phyloP scores from a whole-genome alignment of 495 filamentous ascomycete genomes.

The Astrothelium subdiscretum region DNA sequence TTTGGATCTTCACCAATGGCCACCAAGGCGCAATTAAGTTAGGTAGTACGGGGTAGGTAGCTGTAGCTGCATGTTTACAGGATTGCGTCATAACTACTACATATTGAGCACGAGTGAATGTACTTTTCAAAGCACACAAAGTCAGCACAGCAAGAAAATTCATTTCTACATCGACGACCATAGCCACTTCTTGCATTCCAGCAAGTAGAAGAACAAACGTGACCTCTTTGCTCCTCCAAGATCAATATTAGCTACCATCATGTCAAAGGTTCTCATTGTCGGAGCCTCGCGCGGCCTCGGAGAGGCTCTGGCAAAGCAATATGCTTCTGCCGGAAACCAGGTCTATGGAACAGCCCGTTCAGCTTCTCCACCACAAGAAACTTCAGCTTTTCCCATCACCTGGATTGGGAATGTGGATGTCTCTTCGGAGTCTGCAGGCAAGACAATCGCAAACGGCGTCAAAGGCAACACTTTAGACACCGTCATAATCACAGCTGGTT shows the following conservation, averaged over 20 bases:
- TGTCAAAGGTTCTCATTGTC: slow-evolving; percentile 47
- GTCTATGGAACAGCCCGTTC: slow-evolving; percentile 50
- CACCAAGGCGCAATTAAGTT: too few relatives aligned
- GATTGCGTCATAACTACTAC: not conserved
- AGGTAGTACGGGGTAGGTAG: not conserved
- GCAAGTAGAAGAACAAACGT: not conserved
- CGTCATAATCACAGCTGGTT: slow-evolving; percentile 55
- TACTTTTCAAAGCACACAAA: too few relatives aligned
- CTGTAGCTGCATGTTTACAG: not conserved
- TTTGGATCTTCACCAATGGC: too few relatives aligned
- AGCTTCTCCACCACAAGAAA: slow-evolving; percentile 3
- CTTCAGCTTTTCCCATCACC: slow-evolving; percentile 24
- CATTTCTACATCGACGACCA: too few relatives aligned
- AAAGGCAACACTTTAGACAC: slow-evolving; percentile 35
- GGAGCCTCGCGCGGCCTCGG: slow-evolving; percentile 59
- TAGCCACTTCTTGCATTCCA: too few relatives aligned
- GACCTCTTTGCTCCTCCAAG: not conserved
- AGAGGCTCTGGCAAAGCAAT: slow-evolving; percentile 46
- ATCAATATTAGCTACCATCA: slow-evolving; percentile 6
- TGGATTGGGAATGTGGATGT: slow-evolving; percentile 37
- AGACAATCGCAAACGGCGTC: slow-evolving; percentile 23
- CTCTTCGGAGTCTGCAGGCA: slow-evolving; percentile 17
- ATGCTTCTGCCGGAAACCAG: slow-evolving; percentile 36
- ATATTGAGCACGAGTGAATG: not conserved
- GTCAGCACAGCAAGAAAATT: too few relatives aligned